A percentile compares a stretch with the other conserved stretches of the same genome.
These are phyloP conservation scores for Mycena latifolia DNA, from an alignment of 768 basidiomycete genomes.

Conservation along the genomic window DNA sequence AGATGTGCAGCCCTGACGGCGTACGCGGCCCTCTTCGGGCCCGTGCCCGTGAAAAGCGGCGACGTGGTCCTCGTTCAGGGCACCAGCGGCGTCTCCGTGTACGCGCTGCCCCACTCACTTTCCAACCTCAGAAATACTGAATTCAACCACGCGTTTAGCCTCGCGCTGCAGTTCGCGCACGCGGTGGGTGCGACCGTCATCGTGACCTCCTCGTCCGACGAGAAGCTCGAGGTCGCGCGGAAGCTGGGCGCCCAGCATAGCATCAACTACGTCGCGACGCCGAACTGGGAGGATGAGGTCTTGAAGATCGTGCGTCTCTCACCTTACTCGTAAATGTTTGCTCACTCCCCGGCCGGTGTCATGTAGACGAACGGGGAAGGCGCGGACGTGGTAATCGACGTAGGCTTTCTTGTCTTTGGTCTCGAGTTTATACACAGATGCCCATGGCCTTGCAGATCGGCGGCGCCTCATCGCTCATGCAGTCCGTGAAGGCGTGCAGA, in stretches of 20 bases:
- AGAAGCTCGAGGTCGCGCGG: conserved; percentile 40
- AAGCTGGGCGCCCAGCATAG: conserved; percentile 55
- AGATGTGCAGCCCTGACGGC: conserved; percentile 62
- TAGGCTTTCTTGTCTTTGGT: conserved; percentile 23
- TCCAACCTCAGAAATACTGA: too few relatives aligned
- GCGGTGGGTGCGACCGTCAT: conserved; percentile 62
- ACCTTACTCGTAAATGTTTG: not conserved
- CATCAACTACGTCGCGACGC: conserved; percentile 63
- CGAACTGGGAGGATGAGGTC: conserved; percentile 63
- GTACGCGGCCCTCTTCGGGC: conserved; percentile 58
- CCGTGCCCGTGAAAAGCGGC: conserved; percentile 55
- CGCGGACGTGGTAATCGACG: conserved; percentile 30
- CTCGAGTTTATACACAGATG: conserved; percentile 43
- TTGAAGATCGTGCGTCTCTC: conserved; percentile 40
- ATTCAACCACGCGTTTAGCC: conserved; percentile 40
- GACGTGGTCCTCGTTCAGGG: conserved; percentile 59
- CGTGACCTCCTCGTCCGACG: conserved; percentile 54
- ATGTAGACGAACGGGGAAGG: conserved; percentile 22
- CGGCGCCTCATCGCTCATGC: conserved; percentile 51
- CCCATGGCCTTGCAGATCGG: conserved; percentile 49
- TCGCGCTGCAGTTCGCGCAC: conserved; percentile 59
- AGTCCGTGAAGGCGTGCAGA: conserved; percentile 43
- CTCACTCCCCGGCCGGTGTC: too few relatives aligned
- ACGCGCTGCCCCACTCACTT: conserved; percentile 20
- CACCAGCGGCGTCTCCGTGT: conserved; percentile 57